Evolutionary conservation across 805 yeast genomes (phyloP).

Genomic region (Danielozyma ontarioensis): DNA sequence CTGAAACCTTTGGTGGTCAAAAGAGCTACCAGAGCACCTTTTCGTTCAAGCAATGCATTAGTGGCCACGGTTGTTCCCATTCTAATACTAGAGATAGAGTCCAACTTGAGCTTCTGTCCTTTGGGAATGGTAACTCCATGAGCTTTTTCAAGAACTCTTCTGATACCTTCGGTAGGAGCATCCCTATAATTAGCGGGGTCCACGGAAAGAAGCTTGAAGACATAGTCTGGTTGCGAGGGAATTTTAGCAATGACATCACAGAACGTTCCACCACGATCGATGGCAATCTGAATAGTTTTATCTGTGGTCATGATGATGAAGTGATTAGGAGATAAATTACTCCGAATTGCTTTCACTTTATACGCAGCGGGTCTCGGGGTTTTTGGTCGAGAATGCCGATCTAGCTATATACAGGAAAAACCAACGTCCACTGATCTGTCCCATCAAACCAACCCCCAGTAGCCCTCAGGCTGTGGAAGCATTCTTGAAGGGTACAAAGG

Average conservation of each 20-base stretch:
- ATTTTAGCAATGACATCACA: constrained; percentile 61
- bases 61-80: constrained; percentile 98
- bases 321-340: background rate
- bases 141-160: constrained; percentile 65
- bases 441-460: too few species aligned
- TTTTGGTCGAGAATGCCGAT: background rate
- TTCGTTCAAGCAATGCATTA: constrained; percentile 86
- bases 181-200: constrained; percentile 85
- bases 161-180: constrained; percentile 90
- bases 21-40: constrained; percentile 84
- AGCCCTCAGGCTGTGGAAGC: too few species aligned
- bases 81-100: constrained; percentile 61
- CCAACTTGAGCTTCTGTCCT: constrained; percentile 54
- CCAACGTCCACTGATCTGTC: too few species aligned
- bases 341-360: background rate
- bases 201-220: constrained; percentile 77
- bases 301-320: background rate
- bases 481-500: too few species aligned
- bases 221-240: constrained; percentile 52
- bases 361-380: background rate
- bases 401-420: too few species aligned
- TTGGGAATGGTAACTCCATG: constrained; percentile 53
- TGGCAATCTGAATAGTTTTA: constrained; percentile 24
- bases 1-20: constrained; percentile 85
- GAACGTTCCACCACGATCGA: constrained; percentile 78